phyloP scores from a whole-genome alignment of 345 rosid species.

The Camelina hispida region DNA sequence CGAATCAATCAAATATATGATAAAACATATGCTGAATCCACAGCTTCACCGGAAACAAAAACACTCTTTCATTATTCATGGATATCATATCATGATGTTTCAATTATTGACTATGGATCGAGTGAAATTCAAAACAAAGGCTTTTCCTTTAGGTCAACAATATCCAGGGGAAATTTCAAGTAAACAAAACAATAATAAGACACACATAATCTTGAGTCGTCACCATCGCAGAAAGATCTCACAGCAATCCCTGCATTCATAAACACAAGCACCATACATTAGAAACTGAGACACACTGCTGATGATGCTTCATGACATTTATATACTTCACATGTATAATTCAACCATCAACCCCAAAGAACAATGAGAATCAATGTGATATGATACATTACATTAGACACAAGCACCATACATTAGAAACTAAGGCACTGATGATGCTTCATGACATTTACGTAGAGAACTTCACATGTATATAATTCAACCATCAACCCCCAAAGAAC shows the following conservation, averaged over 20 bases:
- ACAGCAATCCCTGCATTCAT: conserved; percentile 31
- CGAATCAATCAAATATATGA: neutral
- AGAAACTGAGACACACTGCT: conserved; percentile 12
- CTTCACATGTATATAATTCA: neutral
- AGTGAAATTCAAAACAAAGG: conserved; percentile 32
- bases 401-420: conserved; percentile 22
- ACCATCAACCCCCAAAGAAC: neutral
- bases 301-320: too few relatives aligned
- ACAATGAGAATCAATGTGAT: neutral
- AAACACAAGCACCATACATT: conserved; percentile 23
- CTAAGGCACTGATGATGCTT: neutral
- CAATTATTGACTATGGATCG: conserved; percentile 15
- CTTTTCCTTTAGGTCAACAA: conserved; percentile 26
- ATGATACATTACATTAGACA: neutral
- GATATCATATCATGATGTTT: conserved; percentile 36
- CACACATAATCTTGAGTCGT: conserved; percentile 36
- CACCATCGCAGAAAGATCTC: conserved; percentile 39
- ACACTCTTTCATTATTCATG: conserved; percentile 35
- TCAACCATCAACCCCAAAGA: conserved; percentile 2
- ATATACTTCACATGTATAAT: neutral
- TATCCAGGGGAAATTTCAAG: conserved; percentile 30
- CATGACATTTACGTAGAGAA: too few relatives aligned
- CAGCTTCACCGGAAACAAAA: neutral
- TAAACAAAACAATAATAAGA: conserved; percentile 22
- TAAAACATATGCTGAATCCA: conserved; percentile 15